These are phyloP conservation scores for Stenogyne calaminthoides DNA, from an alignment of 305 asterid species.

Conservation along the genomic window DNA sequence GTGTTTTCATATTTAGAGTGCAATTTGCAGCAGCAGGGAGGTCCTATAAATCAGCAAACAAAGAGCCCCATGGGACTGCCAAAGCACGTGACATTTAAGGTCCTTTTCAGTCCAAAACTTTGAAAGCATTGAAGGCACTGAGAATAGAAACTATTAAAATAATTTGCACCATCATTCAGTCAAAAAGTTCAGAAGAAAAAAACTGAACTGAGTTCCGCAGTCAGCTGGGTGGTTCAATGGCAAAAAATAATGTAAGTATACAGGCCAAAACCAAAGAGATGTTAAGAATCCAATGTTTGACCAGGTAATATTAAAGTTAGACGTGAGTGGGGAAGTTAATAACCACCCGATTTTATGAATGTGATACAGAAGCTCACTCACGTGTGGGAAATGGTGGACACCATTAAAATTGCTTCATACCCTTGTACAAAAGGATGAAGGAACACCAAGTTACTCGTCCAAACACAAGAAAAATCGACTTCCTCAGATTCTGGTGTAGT, in stretches of 20 bases:
- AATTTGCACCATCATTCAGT: conserved; percentile 16
- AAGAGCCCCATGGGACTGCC: background rate
- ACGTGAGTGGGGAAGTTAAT: background rate
- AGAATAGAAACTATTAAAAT: conserved; percentile 3
- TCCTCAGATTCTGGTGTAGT: background rate
- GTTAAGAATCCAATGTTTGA: background rate
- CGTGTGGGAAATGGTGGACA: background rate
- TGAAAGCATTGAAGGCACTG: conserved; percentile 1
- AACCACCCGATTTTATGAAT: conserved; percentile 3
- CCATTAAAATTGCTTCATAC: background rate
- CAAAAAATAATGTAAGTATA: background rate
- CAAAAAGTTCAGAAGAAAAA: conserved; percentile 4
- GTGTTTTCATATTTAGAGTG: conserved; percentile 18
- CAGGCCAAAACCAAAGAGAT: background rate
- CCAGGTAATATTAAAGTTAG: conserved; percentile 9
- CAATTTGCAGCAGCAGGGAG: conserved; percentile 24
- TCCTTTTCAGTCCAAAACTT: background rate
- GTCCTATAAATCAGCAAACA: conserved; percentile 1
- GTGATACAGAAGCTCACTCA: conserved; percentile 19
- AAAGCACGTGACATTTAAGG: conserved; percentile 4
- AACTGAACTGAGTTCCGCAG: background rate
- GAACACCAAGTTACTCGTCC: conserved; percentile 12
- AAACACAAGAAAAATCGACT: background rate
- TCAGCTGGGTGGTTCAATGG: background rate
- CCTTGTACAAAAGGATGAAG: background rate